phyloP scores from a whole-genome alignment of 257 asterid species.

The Nicotiana tomentosiformis region DNA sequence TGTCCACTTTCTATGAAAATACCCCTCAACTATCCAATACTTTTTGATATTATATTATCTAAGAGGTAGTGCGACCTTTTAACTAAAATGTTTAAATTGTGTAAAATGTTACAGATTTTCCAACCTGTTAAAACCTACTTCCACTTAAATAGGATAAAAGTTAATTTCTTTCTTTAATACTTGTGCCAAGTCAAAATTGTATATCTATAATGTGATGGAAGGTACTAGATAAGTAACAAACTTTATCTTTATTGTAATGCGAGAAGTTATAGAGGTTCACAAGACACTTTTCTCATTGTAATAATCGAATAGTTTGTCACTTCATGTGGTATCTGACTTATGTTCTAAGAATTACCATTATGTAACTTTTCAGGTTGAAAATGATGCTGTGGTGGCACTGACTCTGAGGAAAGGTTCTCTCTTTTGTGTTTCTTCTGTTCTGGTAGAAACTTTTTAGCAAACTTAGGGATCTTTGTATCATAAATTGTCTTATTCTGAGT shows the following conservation, averaged over 20 bases:
- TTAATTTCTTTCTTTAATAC: background rate
- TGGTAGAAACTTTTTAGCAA: background rate
- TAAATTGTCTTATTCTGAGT: too few relatives aligned
- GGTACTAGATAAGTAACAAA: background rate
- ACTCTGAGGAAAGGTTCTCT: slow-evolving; percentile 82
- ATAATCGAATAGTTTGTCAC: background rate
- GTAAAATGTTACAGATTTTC: too few relatives aligned
- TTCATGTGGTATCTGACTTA: too few relatives aligned
- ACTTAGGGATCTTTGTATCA: too few relatives aligned
- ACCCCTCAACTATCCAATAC: too few relatives aligned
- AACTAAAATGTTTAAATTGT: too few relatives aligned
- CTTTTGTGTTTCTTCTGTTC: background rate
- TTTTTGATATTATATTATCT: too few relatives aligned
- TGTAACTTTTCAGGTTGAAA: slow-evolving; percentile 62
- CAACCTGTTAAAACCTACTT: background rate
- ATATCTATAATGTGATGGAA: background rate
- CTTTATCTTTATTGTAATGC: too few relatives aligned
- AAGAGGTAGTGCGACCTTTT: too few relatives aligned
- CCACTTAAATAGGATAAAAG: background rate
- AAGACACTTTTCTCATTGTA: background rate
- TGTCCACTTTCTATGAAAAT: too few relatives aligned
- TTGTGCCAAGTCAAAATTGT: background rate
- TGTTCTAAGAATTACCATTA: too few relatives aligned
- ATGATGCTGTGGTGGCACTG: slow-evolving; percentile 78
- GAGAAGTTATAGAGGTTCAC: background rate